These are phyloP conservation scores for Starmerella asiatica DNA, from an alignment of 805 yeast genomes.

Conservation along the genomic window DNA sequence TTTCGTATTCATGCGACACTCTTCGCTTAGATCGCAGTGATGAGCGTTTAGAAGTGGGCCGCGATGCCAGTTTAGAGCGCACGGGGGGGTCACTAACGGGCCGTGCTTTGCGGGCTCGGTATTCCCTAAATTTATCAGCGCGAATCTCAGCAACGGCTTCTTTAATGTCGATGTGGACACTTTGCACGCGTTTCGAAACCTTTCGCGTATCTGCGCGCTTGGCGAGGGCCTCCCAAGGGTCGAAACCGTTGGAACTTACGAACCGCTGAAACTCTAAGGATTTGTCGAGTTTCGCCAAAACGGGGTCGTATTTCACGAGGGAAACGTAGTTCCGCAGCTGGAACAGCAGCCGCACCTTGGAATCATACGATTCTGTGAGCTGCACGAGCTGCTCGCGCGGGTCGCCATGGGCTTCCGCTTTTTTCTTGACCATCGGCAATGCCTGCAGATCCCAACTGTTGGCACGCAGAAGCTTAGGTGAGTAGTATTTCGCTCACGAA, in stretches of 20 bases:
- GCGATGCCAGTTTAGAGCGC: background rate
- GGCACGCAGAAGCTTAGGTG: no score
- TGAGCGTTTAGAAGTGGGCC: background rate
- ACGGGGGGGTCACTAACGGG: background rate
- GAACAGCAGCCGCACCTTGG: conserved; percentile 28
- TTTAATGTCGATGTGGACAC: conserved; percentile 5
- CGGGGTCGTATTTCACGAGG: conserved; percentile 29
- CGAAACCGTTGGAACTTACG: conserved; percentile 19
- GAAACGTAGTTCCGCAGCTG: conserved; percentile 31
- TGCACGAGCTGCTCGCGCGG: conserved; percentile 11
- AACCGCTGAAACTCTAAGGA: conserved; percentile 26
- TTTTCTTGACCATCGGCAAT: background rate
- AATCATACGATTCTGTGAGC: conserved; percentile 26
- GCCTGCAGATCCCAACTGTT: no score
- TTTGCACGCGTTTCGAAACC: conserved; percentile 13
- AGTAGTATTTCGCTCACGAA: background rate
- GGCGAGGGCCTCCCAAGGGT: conserved; percentile 28
- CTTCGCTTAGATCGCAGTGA: background rate
- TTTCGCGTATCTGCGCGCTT: conserved; percentile 16
- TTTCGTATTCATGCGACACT: background rate
- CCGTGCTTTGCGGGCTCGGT: background rate
- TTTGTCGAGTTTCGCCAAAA: conserved; percentile 25
- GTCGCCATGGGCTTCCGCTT: background rate
- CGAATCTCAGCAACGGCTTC: conserved; percentile 1
- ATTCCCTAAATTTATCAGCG: background rate